Base-by-base conservation (phyloP, 495 filamentous ascomycete genomes). In the Bathelium albidoporum region DNA sequence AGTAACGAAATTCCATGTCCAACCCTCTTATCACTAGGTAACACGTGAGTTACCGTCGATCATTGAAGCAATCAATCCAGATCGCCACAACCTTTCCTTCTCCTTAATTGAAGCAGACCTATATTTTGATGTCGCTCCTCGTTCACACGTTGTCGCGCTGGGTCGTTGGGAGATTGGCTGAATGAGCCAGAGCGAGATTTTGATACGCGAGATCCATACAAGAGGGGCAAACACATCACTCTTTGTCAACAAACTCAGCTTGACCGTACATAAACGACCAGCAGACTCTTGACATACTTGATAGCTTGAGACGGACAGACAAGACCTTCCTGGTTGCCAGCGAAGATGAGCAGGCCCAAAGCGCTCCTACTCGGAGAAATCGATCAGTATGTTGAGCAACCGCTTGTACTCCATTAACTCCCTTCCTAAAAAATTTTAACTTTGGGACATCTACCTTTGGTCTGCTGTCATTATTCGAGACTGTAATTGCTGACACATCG, bases 361-460 rank as follows among this genome's bases (percentile, higher is more conserved):
- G 71, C 71, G 1, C 64, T 76, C 10, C 66, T 73, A 26, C 64
- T 76, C 2, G 73, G 73, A 26, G 66, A 59, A 22, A 73, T 76
- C 53, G 72, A 76, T 59, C 71, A 74, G 72, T 74, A 66, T 59
- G 72, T 74, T 12, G n/a, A n/a, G 2, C n/a, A 28, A 1, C 11
- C 5, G 26, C 26, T 55, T 16, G 18, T 24, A 49, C 24, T 18
- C n/a, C n/a, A n/a, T 28, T 34, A 16, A 61, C n/a, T 36, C 62
- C 14, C 22, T 18, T 26, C 59, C 22, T 7, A 4, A 4, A 4
- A 10, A 12, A 12, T 4, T 31, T 29, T 7, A n/a, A 59, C 29
- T 59, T 43, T 10, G 20, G 28, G 18, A 20, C 59, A 60, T 16
- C 34, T 28, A 14, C 32, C 55, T 22, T 16, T 32, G 16, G 1